Evolutionary conservation across 768 basidiomycete genomes (phyloP), one percentile per base, ranked within the genome.

Genomic region (Mycena haematopus): DNA sequence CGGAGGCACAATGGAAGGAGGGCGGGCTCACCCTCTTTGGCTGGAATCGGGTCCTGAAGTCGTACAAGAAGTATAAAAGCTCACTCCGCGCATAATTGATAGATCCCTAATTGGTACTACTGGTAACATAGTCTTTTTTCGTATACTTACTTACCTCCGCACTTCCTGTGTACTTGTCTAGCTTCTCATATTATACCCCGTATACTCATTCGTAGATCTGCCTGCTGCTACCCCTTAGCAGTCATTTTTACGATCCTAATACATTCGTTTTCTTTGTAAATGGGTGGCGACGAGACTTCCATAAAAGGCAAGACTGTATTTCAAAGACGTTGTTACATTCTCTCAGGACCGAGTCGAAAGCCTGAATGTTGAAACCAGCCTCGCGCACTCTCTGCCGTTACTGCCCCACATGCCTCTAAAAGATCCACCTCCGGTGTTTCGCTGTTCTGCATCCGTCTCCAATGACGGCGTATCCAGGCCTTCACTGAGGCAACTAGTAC

Each of bases 321-420:
- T 31, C 6, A 9, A 31, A 31, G 19, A 9, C 9, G 3, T 14
- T 14, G 15, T 42, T 42, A 42, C 15, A n/a, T 17, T 42, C 3
- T 5, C 9, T 56, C 15, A 25, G 40, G 27, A 17, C 24, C 54
- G 2, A 22, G 11, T 21, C 36, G 15, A 51, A 50, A 68, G 9
- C 64, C 64, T 7, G 64, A 60, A 35, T 68, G 63, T 29, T 21
- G 17, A 36, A 68, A 60, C 54, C 63, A 65, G 9, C 44, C 50
- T 25, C 65, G 52, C 4, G 64, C 64, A 35, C 52, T 57, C 10
- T 62, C 55, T 6, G 59, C 53, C 2, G 73, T 74, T 4, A 76
- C 66, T 25, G 56, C 59, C 9, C 52, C 54, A 35, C 70, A 71
- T 45, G 71, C 68, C 52, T 76, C 70, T 8, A 64, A 10, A 19